These are phyloP conservation scores for Apiospora rasikravindrae DNA, from an alignment of 2,329 filamentous ascomycete species.

Conservation along the genomic window DNA sequence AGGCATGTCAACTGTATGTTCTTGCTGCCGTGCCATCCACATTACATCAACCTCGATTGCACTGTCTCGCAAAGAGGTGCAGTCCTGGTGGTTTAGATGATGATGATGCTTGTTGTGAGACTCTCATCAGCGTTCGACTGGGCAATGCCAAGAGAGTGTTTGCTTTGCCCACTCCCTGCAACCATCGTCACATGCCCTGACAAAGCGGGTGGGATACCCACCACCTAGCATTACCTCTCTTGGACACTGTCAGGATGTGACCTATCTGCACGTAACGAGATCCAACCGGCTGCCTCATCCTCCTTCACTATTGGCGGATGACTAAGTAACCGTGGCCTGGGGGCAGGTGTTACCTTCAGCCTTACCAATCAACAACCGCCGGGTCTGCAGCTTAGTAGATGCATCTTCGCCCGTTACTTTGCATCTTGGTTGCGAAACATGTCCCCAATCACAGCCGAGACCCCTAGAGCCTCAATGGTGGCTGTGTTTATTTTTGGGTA, in stretches of 20 bases:
- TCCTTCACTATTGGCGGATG: neutral
- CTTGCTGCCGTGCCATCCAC: neutral
- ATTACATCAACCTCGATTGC: neutral
- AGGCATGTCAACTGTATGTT: neutral
- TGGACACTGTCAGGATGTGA: neutral
- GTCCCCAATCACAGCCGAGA: constrained; percentile 12
- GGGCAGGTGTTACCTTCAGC: constrained; percentile 5
- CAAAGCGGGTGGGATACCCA: neutral
- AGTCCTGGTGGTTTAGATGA: neutral
- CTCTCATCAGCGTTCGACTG: constrained; percentile 7
- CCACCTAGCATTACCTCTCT: neutral
- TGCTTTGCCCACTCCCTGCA: neutral
- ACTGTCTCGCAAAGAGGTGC: neutral
- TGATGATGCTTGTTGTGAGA: neutral
- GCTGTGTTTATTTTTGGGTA: constrained; percentile 14
- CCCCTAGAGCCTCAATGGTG: constrained; percentile 16
- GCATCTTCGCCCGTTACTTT: constrained; percentile 10
- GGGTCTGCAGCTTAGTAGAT: neutral
- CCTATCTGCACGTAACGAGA: constrained; percentile 5
- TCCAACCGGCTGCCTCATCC: neutral
- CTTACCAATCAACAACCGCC: neutral
- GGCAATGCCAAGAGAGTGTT: neutral
- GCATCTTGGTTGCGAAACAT: constrained; percentile 7
- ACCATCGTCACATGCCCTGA: neutral
- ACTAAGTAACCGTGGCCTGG: neutral